Evolutionary conservation across 352 stramenopile species (phyloP), one percentile per base, ranked within the genome.

Genomic region (Pythium phragmiticola): DNA sequence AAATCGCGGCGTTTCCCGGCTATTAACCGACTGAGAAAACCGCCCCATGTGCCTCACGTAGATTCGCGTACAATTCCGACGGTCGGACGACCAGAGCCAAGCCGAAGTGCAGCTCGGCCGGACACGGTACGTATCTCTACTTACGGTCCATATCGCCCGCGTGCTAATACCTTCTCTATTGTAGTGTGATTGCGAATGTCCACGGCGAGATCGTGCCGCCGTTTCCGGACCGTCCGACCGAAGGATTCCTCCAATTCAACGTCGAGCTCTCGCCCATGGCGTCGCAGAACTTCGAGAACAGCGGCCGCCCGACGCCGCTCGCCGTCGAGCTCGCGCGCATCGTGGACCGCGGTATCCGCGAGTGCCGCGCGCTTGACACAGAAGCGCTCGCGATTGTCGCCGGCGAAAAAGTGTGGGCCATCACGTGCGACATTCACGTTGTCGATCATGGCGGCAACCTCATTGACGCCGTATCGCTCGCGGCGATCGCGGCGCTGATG

Each of bases 401-500:
- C n/a, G 94, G 94, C 39, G 80, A 95, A 54, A 98, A 97, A 77
- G 96, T 93, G 26, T 99, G 96, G 96, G 78, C 89, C 41, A 89
- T 99, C 51, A 90, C 84, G 39, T 92, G 96, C 63, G 78, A 93
- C 58, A 77, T 99, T 26, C 88, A 93, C 61, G 78, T 98, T 26
- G 72, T 98, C 43, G 94, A 98, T 72, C 81, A 98, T 68, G 92
- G 85, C 41, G 94, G 94, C 36, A 98, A 98, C 71, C 74, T 97
- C 19, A 66, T 97, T 17, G 95, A 98, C 77, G 90, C 88, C 33
- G 87, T 89, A 39, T 90, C 92, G 46, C 78, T 98, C 33, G 94
- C 93, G n/a, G 88, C 92, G 19, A 90, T 98, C 66, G 96, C 94
- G 21, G 90, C 91, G 17, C 78, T 99, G 48, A 83, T 96, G 77